Base-by-base conservation (phyloP, 129 eudicot species). In the Kitagawia praeruptora region DNA sequence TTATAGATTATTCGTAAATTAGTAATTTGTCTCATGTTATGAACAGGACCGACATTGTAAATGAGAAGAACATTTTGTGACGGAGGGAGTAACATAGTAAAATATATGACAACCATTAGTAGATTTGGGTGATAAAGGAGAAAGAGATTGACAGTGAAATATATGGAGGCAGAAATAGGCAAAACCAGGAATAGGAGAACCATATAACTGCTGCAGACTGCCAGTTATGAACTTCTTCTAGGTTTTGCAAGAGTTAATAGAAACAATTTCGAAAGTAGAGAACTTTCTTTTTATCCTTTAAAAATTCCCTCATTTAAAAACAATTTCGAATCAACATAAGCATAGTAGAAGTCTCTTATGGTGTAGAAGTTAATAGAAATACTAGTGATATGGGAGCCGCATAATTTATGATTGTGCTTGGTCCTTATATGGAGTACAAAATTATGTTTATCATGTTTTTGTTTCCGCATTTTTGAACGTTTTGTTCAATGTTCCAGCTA, bases 401-500 rank as follows among this genome's bases (percentile, higher is more conserved):
- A 34, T 34, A 34, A 34, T 34, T 34, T 1, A 34, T 34, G 37
- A 34, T 34, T 34, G 37, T 34, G 37, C 1, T 31, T 34, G 37
- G n/a, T n/a, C 37, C 37, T 34, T 44, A 5, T n/a, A n/a, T n/a
- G n/a, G n/a, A n/a, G n/a, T 76, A 53, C 41, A 53, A 18, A 40
- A 47, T 69, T 13, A 74, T 74, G 40, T 25, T 45, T 74, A 2
- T 74, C 19, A 40, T 58, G 34, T 58, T n/a, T 66, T 27, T 13
- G 47, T 64, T 61, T 11, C 74, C 23, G 41, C 23, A 77, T 9
- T 11, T 56, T 7, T 79, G 16, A 49, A 28, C 3, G 4, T 67
- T 19, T 28, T 48, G 46, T 79, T 63, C 14, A 74, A 48, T 54
- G 31, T 79, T 84, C 75, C 90, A 95, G 99, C 79, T 95, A 95